Conservation (phyloP, 2,329 filamentous ascomycete species). For the Colletotrichum sidae region DNA sequence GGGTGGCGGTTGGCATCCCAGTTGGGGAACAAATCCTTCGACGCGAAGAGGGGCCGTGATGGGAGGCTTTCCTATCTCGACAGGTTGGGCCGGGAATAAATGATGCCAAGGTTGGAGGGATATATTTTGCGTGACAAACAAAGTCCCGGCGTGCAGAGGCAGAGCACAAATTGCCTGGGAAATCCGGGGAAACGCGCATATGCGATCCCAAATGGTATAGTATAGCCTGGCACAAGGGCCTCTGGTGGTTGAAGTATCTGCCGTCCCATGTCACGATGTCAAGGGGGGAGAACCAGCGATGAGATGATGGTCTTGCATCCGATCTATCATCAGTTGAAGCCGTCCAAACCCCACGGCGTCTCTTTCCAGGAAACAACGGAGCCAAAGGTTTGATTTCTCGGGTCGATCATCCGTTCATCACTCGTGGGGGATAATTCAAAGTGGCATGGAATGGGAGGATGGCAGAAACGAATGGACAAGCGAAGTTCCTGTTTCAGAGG, state of each 20-base stretch:
- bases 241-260: slow-evolving; percentile 7
- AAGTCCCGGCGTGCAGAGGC: background rate
- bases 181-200: slow-evolving; percentile 21
- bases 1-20: slow-evolving; percentile 19
- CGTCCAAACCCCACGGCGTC: slow-evolving; percentile 5
- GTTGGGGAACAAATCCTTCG: slow-evolving; percentile 28
- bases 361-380: slow-evolving; percentile 8
- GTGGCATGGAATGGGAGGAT: background rate
- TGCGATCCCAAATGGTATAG: background rate
- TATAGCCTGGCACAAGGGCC: background rate
- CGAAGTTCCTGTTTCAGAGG: slow-evolving; percentile 14
- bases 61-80: slow-evolving; percentile 24
- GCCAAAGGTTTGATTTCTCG: slow-evolving; percentile 9
- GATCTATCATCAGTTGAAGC: background rate
- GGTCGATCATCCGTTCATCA: slow-evolving; percentile 30
- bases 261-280: background rate
- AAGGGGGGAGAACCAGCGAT: background rate
- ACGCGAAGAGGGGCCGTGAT: slow-evolving; percentile 20
- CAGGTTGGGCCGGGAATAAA: slow-evolving; percentile 18
- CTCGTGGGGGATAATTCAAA: background rate
- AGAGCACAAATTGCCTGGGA: slow-evolving; percentile 10
- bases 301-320: slow-evolving; percentile 3
- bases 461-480: slow-evolving; percentile 2
- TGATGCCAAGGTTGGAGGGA: slow-evolving; percentile 22
- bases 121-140: slow-evolving; percentile 21